A percentile compares a stretch with the other conserved stretches of the same genome.
Conservation (phyloP, 2,329 filamentous ascomycete genomes). For the Aureobasidium lini region DNA sequence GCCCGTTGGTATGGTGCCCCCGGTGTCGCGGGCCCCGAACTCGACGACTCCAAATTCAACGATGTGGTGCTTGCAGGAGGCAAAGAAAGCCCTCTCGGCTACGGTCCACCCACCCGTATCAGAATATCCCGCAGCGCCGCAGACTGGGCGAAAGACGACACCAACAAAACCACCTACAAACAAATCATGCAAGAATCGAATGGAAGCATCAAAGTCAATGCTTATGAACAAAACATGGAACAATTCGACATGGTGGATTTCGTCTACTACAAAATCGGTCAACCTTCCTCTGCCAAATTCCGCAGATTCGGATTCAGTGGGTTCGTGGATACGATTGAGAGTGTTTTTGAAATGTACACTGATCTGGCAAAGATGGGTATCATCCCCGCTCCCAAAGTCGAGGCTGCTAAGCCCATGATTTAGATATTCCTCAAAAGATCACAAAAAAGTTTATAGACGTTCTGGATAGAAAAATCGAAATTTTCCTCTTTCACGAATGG, state of each 20-base stretch:
- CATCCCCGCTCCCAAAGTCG: constrained; percentile 31
- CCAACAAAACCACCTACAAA: constrained; percentile 41
- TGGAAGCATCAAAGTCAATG: constrained; percentile 34
- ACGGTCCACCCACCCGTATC: constrained; percentile 35
- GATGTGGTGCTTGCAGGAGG: constrained; percentile 6
- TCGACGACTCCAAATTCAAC: constrained; percentile 8
- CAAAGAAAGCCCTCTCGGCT: constrained; percentile 26
- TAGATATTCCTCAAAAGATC: background rate
- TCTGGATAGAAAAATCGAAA: too few relatives aligned
- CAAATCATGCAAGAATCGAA: constrained; percentile 32
- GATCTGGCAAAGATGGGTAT: constrained; percentile 38
- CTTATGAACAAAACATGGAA: constrained; percentile 38
- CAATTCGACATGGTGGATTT: constrained; percentile 42
- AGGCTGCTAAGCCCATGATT: background rate
- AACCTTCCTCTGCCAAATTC: constrained; percentile 38
- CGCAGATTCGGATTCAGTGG: constrained; percentile 41
- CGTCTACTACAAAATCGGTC: constrained; percentile 27
- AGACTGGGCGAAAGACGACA: constrained; percentile 39
- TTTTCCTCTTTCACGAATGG: too few relatives aligned
- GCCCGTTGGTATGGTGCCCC: constrained; percentile 38
- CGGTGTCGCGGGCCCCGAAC: constrained; percentile 14
- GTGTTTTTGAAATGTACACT: constrained; percentile 34
- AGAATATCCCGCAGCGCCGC: constrained; percentile 36
- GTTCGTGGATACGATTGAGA: constrained; percentile 39
- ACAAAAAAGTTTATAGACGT: too few relatives aligned